Base-by-base conservation (phyloP, 495 filamentous ascomycete genomes). In the Cercophora scortea region DNA sequence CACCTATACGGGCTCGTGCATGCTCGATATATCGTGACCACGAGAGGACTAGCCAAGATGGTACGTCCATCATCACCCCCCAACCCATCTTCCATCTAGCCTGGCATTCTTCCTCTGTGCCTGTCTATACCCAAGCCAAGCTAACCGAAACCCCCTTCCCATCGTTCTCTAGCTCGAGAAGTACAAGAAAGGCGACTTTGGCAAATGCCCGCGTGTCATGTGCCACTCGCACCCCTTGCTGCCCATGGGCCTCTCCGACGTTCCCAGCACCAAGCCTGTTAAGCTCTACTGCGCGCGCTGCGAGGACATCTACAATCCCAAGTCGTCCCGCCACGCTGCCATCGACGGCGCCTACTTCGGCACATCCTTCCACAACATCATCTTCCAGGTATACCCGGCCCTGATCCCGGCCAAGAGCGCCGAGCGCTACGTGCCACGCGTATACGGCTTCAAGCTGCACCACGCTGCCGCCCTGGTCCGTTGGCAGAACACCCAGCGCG, bases 321-420 rank as follows among this genome's bases (percentile, higher is more conserved):
- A 99, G 71, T 97, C 93, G 6, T 93, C 91, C 11, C 89, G 93
- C 45, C 93, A 99, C 68, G 87, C 88, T 42, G 79, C 83, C 45
- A 96, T 99, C 66, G 93, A 99, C 67, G 93, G 93, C 50, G 93
- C 93, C 51, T 98, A 97, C 76, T 98, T 97, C 51, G 93, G 94
- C 50, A 89, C 93, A 40, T 92, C 88, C 6, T 98, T 98, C 77
- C 92, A 95, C 77, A 96, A 95, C 66, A 96, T 98, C 69, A 81
- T 98, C 49, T 97, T 97, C 78, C 93, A 98, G 70, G 93, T 97
- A 33, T 97, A 96, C 61, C 93, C 94, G 2, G 83, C 87, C 2
- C 71, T 97, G 42, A 79, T 93, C 40, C 92, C 93, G 6, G 74
- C 81, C 56, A 97, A 97, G 79, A 88, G 78, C 66, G 75, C 81